Base-by-base conservation (phyloP, 495 filamentous ascomycete genomes). In the Tetracladium marchalianum region DNA sequence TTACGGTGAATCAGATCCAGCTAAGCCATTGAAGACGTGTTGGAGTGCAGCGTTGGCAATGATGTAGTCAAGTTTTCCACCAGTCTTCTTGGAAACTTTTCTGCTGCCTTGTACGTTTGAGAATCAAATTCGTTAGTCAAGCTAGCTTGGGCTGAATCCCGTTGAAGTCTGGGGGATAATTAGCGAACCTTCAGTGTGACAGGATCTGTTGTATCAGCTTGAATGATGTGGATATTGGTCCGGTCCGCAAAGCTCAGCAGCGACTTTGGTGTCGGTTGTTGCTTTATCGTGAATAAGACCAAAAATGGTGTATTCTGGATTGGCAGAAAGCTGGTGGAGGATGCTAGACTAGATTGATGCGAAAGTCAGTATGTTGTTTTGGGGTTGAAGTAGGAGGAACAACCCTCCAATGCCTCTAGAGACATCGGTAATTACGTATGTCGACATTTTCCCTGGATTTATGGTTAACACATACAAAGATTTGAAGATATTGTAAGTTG, bases 1-100 rank as follows among this genome's bases (percentile, higher is more conserved):
- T 44, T 58, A 64, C 61, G 61, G n/a, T 10, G 39, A 41, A 18
- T 39, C 27, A 11, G 64, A 34, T 16, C 36, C 17, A 16, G 44
- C 42, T 19, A 31, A 47, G n/a, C 27, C 47, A 31, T 1, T 42
- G 43, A 13, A 24, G 9, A 31, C 52, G 27, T n/a, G n/a, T 39
- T 54, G 13, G 8, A 53, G 11, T 2, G 52, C 74, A 0, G 65
- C 72, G 47, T 77, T 76, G 47, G 75, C 73, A 35, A 80, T 68
- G 17, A 81, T 51, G 32, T 70, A 62, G 48, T 79, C 76, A 0
- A 78, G 61, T 0, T 55, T 62, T 40, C 68, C 67, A 12, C 62
- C 66, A 5, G 61, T 62, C 18, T 72, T 60, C 9, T 56, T 51
- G 7, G 55, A 42, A 15, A 64, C 60, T 18, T 57, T 1, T 58